phyloP scores from a whole-genome alignment of 208 protist genomes.

The Endotrypanum monterogeii region DNA sequence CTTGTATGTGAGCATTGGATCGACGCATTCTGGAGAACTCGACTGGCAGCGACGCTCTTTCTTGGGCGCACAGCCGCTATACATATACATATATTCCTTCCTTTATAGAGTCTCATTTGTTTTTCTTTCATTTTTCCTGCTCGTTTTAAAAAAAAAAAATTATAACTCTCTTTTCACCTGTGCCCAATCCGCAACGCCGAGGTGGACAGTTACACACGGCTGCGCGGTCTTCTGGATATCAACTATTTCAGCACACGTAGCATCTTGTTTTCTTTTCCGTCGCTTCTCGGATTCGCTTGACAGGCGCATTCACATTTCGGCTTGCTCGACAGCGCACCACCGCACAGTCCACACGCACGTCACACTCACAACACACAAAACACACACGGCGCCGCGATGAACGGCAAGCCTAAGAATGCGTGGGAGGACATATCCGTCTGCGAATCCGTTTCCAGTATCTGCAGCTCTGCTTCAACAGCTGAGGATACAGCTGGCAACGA shows the following conservation, averaged over 20 bases:
- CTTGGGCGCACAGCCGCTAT: neutral
- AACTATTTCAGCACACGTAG: neutral
- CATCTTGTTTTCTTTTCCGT: neutral
- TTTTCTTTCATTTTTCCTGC: neutral
- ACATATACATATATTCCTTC: neutral
- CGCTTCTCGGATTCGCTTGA: neutral
- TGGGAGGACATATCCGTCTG: conserved; percentile 28
- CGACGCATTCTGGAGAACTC: neutral
- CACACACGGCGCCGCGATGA: neutral
- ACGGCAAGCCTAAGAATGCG: neutral
- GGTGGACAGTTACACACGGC: neutral
- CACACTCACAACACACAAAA: conserved; percentile 11
- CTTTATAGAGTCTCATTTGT: conserved; percentile 4
- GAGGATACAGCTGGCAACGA: conserved; percentile 78
- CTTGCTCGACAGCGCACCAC: too few relatives aligned
- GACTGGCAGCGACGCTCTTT: neutral
- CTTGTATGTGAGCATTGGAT: neutral
- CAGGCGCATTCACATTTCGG: neutral
- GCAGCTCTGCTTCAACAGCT: conserved; percentile 59
- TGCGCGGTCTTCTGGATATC: neutral
- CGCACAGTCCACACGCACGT: neutral
- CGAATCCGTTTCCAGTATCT: conserved; percentile 33
- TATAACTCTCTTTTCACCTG: neutral
- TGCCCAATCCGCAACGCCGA: neutral
- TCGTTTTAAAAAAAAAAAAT: too few relatives aligned